Percentiles rank a stretch among this genome's conserved stretches.
Evolutionary conservation across 1,284 basidiomycete genomes (phyloP).

Genomic region (Lentinula novae-zelandiae): DNA sequence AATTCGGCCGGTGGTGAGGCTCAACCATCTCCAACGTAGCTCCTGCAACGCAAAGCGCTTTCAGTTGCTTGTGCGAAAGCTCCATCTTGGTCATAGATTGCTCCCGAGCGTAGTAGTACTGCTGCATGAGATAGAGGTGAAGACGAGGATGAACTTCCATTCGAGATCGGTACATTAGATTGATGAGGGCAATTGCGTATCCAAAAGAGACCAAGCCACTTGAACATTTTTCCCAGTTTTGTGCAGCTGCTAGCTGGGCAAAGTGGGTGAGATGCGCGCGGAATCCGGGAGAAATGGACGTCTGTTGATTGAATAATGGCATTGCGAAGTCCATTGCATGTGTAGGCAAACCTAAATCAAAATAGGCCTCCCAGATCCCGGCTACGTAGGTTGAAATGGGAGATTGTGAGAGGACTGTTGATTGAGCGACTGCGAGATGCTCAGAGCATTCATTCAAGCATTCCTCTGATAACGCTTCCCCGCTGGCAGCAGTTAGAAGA

Average conservation of each 20-base stretch:
- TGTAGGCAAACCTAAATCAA: neutral
- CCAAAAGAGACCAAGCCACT: neutral
- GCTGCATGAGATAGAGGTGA: neutral
- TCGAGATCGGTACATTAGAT: neutral
- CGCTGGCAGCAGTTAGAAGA: neutral
- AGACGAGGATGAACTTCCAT: neutral
- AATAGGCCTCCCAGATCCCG: neutral
- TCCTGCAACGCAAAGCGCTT: neutral
- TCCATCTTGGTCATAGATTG: neutral
- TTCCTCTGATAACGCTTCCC: neutral
- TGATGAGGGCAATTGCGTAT: neutral
- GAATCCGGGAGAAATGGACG: neutral
- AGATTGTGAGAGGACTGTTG: neutral
- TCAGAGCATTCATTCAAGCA: neutral
- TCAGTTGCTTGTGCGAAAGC: neutral
- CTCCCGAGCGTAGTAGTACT: neutral
- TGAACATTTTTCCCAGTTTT: neutral
- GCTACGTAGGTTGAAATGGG: neutral
- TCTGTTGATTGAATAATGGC: neutral
- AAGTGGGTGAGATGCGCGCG: neutral
- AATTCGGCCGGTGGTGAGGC: neutral
- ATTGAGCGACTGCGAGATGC: neutral
- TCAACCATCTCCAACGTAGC: slow-evolving; percentile 1
- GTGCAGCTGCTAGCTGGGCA: neutral
- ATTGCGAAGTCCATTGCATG: neutral